Evolutionary conservation across 1,284 basidiomycete genomes (phyloP).

Genomic region (Malassezia nana): DNA sequence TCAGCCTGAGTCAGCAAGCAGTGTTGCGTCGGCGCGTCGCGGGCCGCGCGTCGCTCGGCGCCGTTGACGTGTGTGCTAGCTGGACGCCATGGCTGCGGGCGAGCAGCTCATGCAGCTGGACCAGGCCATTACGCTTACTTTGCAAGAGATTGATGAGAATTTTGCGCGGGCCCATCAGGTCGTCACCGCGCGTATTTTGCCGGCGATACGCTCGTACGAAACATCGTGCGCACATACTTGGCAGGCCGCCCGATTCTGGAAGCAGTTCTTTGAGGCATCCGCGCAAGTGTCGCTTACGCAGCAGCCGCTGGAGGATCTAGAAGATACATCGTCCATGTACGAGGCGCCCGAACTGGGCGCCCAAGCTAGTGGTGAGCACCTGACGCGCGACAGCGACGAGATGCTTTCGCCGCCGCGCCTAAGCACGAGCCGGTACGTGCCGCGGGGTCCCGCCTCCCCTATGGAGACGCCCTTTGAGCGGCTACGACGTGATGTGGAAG

Average conservation of each 20-base stretch:
- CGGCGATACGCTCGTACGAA: slow-evolving; percentile 76
- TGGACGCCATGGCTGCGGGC: slow-evolving; percentile 6
- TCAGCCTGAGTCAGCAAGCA: too few relatives aligned
- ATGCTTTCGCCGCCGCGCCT: slow-evolving; percentile 15
- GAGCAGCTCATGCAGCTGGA: slow-evolving; percentile 90
- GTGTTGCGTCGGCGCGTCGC: background rate
- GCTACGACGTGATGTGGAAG: slow-evolving; percentile 60
- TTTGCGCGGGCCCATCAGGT: slow-evolving; percentile 79
- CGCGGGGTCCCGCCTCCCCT: background rate
- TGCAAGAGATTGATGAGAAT: slow-evolving; percentile 81
- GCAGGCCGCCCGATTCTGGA: slow-evolving; percentile 88
- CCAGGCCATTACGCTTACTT: slow-evolving; percentile 73
- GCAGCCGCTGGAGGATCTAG: slow-evolving; percentile 19
- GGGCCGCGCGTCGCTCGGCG: background rate
- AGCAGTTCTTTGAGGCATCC: slow-evolving; percentile 83
- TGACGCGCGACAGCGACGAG: slow-evolving; percentile 14
- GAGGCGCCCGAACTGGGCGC: background rate
- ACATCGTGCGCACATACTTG: slow-evolving; percentile 74
- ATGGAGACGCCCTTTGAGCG: slow-evolving; percentile 66
- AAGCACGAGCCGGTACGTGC: slow-evolving; percentile 13
- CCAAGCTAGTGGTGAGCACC: background rate
- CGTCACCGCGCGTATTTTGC: slow-evolving; percentile 69
- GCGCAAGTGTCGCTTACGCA: slow-evolving; percentile 64
- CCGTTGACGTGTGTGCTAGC: background rate
- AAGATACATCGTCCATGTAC: background rate